Percentiles rank a stretch among this genome's conserved stretches.
phyloP scores from a whole-genome alignment of 2,329 filamentous ascomycete species.

The Penicillium sp. region DNA sequence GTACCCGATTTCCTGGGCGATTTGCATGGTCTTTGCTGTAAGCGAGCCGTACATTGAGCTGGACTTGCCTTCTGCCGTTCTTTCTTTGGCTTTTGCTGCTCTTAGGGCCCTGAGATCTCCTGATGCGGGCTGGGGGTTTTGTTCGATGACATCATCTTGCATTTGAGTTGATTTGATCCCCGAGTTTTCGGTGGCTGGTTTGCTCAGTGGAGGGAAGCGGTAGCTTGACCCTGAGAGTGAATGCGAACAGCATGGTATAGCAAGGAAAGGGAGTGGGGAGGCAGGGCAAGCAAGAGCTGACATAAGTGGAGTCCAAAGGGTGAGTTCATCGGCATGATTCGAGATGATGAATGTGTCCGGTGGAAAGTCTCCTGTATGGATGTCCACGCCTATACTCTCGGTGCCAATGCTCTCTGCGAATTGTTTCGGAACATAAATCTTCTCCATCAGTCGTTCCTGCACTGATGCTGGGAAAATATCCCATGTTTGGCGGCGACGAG shows the following conservation, averaged over 20 bases:
- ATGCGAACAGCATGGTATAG: slow-evolving; percentile 95
- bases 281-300: slow-evolving; percentile 57
- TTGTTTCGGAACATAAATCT: slow-evolving; percentile 60
- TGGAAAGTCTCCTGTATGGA: slow-evolving; percentile 64
- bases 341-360: slow-evolving; percentile 85
- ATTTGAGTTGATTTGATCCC: slow-evolving; percentile 33
- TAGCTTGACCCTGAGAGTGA: slow-evolving; percentile 73
- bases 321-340: slow-evolving; percentile 96
- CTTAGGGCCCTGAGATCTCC: slow-evolving; percentile 45
- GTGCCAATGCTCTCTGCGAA: slow-evolving; percentile 34
- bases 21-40: slow-evolving; percentile 70
- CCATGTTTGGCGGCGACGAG: slow-evolving; percentile 84
- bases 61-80: slow-evolving; percentile 34
- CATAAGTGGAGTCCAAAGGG: slow-evolving; percentile 90
- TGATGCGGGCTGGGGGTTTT: slow-evolving; percentile 30
- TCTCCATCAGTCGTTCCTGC: slow-evolving; percentile 55
- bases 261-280: slow-evolving; percentile 78
- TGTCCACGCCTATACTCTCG: slow-evolving; percentile 18
- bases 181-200: slow-evolving; percentile 13
- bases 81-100: slow-evolving; percentile 32
- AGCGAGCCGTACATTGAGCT: slow-evolving; percentile 80
- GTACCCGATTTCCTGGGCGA: slow-evolving; percentile 74
- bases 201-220: slow-evolving; percentile 49
- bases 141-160: slow-evolving; percentile 11
- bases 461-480: slow-evolving; percentile 60